phyloP scores from a whole-genome alignment of 1,139 yeast genomes.

The Yamadazyma trypodendri region DNA sequence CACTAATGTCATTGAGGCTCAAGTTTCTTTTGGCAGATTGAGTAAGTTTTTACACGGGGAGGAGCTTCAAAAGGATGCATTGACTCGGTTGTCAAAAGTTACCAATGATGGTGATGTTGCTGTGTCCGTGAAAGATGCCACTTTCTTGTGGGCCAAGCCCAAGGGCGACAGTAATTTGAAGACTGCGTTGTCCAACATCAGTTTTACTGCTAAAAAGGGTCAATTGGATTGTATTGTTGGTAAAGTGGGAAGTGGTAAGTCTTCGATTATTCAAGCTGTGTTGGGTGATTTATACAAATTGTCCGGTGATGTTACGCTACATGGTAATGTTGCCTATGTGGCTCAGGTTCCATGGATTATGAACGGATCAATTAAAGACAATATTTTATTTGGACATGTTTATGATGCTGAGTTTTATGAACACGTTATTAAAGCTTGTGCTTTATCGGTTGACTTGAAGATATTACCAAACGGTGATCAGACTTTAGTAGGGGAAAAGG shows the following conservation, averaged over 20 bases:
- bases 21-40: constrained; percentile 81
- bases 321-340: constrained; percentile 85
- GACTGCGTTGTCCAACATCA: constrained; percentile 72
- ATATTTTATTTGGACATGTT: constrained; percentile 84
- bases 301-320: constrained; percentile 69
- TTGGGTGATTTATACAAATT: constrained; percentile 84
- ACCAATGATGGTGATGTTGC: constrained; percentile 63
- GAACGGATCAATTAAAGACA: constrained; percentile 90
- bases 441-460: constrained; percentile 74
- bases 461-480: constrained; percentile 84
- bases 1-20: constrained; percentile 83
- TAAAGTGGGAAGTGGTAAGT: constrained; percentile 89
- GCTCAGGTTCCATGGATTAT: constrained; percentile 93
- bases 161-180: constrained; percentile 57
- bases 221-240: constrained; percentile 88
- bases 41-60: constrained; percentile 69
- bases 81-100: constrained; percentile 55
- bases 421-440: constrained; percentile 83
- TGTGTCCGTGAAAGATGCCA: constrained; percentile 67
- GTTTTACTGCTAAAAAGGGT: constrained; percentile 73
- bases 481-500: constrained; percentile 95
- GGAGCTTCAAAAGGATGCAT: constrained; percentile 81
- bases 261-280: constrained; percentile 79
- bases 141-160: constrained; percentile 85
- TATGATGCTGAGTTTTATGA: constrained; percentile 79